Percentiles rank a stretch among this genome's conserved stretches.
These are phyloP conservation scores for Erodium texanum DNA, from an alignment of 441 rosid genomes.

Conservation along the genomic window DNA sequence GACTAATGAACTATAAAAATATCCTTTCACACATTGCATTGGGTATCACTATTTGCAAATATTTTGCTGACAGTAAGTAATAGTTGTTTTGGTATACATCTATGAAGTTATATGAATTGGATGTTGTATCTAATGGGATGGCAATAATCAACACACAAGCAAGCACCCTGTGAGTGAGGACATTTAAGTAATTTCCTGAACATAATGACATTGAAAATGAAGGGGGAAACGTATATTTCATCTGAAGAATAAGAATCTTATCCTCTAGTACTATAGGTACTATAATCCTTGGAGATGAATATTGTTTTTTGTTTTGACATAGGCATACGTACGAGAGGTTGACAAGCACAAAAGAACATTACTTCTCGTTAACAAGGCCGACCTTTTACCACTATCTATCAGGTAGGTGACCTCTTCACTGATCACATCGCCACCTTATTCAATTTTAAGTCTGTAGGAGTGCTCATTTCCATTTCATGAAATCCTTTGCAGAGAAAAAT, in stretches of 20 bases:
- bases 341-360: slow-evolving; percentile 66
- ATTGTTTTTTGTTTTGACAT: neutral
- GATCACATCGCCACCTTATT: neutral
- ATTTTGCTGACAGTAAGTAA: too few species aligned
- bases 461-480: slow-evolving; percentile 1
- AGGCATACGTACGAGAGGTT: slow-evolving; percentile 74
- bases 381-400: slow-evolving; percentile 65
- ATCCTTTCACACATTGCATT: too few species aligned
- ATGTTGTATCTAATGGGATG: neutral
- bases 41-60: too few species aligned
- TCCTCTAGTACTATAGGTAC: neutral
- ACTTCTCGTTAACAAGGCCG: slow-evolving; percentile 90
- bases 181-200: neutral
- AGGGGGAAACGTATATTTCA: neutral
- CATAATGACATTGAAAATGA: neutral
- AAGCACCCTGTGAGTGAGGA: too few species aligned
- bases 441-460: slow-evolving; percentile 9
- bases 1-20: too few species aligned
- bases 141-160: neutral
- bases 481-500: slow-evolving; percentile 49
- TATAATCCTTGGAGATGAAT: neutral
- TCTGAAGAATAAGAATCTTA: neutral
- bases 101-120: neutral
- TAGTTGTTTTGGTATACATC: neutral
- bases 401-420: slow-evolving; percentile 33